phyloP scores from a whole-genome alignment of 2,329 filamentous ascomycete species.

The Verticillium klebahnii region DNA sequence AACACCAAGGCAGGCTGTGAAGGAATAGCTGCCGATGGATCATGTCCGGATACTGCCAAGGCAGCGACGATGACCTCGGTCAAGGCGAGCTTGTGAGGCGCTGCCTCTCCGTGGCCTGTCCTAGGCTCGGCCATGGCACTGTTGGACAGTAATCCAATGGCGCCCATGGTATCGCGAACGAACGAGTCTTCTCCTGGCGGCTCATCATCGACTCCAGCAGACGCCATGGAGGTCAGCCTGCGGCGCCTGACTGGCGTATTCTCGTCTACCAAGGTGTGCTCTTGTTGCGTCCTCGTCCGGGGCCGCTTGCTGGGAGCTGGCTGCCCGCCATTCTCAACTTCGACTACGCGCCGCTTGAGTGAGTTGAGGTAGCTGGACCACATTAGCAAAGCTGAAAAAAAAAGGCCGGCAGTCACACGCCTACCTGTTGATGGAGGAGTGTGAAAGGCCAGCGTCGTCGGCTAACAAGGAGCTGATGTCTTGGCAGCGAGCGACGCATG shows the following conservation, averaged over 20 bases:
- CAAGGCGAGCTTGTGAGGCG: slow-evolving; percentile 3
- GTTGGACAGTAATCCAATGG: slow-evolving; percentile 8
- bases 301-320: slow-evolving; percentile 2
- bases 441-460: slow-evolving; percentile 2
- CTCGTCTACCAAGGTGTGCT: not conserved
- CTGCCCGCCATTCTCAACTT: slow-evolving; percentile 1
- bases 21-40: slow-evolving; percentile 4
- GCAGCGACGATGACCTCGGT: slow-evolving; percentile 3
- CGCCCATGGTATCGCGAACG: slow-evolving; percentile 8
- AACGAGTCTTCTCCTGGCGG: slow-evolving; percentile 4
- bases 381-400: not conserved
- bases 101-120: not conserved
- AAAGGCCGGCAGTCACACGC: not conserved
- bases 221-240: not conserved
- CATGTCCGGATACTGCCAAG: slow-evolving; percentile 4
- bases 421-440: slow-evolving; percentile 6
- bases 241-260: not conserved
- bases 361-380: slow-evolving; percentile 3
- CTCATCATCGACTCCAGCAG: not conserved
- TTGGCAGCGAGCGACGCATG: slow-evolving; percentile 4
- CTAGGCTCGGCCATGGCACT: slow-evolving; percentile 9
- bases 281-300: not conserved
- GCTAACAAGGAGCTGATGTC: slow-evolving; percentile 2
- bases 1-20: not conserved
- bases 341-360: slow-evolving; percentile 5